Evolutionary conservation across 345 rosid species (phyloP).

Genomic region (Turnera subulata): DNA sequence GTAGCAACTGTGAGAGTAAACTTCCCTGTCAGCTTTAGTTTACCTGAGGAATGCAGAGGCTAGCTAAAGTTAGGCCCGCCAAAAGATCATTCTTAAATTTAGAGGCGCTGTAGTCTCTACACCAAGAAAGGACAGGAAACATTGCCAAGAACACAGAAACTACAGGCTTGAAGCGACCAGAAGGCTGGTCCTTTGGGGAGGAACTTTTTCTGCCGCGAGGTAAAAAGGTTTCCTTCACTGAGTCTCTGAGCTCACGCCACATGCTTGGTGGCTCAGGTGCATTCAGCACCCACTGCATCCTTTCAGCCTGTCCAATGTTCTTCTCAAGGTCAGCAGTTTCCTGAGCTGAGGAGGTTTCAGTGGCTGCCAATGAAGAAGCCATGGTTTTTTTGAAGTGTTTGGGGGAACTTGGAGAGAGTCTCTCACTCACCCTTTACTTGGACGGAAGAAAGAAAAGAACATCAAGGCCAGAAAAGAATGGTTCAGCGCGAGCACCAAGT

Average conservation of each 20-base stretch:
- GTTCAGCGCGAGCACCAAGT: constrained; percentile 23
- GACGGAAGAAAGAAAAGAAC: neutral
- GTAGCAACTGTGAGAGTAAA: no score
- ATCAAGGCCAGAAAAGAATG: constrained; percentile 1
- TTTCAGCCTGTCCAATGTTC: constrained; percentile 21
- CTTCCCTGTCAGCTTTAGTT: no score
- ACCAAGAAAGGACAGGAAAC: constrained; percentile 76
- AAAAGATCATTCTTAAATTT: constrained; percentile 72
- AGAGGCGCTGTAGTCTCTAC: constrained; percentile 41
- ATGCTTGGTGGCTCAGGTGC: constrained; percentile 66
- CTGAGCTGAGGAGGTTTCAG: constrained; percentile 18
- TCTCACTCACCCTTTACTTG: constrained; percentile 15
- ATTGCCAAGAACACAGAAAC: constrained; percentile 32
- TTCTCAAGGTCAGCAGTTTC: constrained; percentile 39
- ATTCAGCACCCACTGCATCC: constrained; percentile 62
- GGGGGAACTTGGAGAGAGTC: constrained; percentile 61
- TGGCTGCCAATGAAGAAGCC: constrained; percentile 41
- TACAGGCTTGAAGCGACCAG: constrained; percentile 23
- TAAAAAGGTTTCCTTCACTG: constrained; percentile 29
- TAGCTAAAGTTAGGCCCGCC: constrained; percentile 92
- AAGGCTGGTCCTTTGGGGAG: constrained; percentile 29
- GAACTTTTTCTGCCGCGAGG: constrained; percentile 29
- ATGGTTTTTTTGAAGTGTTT: constrained; percentile 82
- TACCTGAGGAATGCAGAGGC: constrained; percentile 98
- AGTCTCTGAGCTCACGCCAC: constrained; percentile 44